A percentile compares a stretch with the other conserved stretches of the same genome.
These are phyloP conservation scores for Echites panduratus DNA, from an alignment of 257 asterid species.

Conservation along the genomic window DNA sequence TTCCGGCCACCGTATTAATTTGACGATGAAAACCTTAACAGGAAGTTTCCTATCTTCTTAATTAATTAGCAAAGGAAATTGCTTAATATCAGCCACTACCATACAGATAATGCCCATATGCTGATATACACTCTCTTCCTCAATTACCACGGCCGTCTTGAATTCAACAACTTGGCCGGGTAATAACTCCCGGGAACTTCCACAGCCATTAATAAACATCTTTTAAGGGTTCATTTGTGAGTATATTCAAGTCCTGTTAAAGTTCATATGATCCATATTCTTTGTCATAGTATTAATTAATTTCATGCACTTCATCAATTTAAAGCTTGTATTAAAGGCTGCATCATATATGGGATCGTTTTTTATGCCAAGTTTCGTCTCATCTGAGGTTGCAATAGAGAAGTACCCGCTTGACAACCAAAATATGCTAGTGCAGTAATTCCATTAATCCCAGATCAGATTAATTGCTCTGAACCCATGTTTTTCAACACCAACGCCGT, in stretches of 20 bases:
- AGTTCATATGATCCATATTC: neutral
- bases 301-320: neutral
- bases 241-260: neutral
- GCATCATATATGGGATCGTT: neutral
- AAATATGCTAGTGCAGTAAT: neutral
- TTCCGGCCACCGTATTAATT: too few species aligned
- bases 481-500: neutral
- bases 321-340: neutral
- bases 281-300: neutral
- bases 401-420: too few species aligned
- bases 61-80: too few species aligned
- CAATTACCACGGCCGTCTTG: neutral
- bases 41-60: neutral
- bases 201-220: neutral
- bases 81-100: too few species aligned
- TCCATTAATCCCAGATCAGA: neutral
- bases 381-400: neutral
- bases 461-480: neutral
- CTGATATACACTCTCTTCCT: too few species aligned
- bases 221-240: neutral
- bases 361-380: neutral
- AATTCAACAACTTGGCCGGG: slow-evolving; percentile 1
- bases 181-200: neutral
- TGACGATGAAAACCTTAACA: neutral
- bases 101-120: too few species aligned